These are phyloP conservation scores for Penicillium robsamsonii DNA, from an alignment of 495 filamentous ascomycete genomes.

Conservation along the genomic window DNA sequence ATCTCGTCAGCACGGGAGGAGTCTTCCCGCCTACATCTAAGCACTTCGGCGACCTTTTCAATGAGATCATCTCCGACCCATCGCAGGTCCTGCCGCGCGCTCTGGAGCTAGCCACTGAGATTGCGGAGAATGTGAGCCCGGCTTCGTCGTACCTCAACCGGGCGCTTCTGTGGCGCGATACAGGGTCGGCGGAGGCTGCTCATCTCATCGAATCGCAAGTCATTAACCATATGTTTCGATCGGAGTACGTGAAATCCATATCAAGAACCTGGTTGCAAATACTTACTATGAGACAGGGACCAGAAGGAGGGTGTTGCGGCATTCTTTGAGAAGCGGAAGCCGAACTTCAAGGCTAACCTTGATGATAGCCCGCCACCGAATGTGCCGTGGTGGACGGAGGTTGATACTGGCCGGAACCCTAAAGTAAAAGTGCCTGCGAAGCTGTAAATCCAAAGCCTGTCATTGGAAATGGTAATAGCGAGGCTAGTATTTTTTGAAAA, in stretches of 20 bases:
- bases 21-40: slow-evolving; percentile 33
- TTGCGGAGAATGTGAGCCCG: slow-evolving; percentile 56
- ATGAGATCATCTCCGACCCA: slow-evolving; percentile 49
- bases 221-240: slow-evolving; percentile 54
- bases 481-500: background rate
- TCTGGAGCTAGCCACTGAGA: slow-evolving; percentile 55
- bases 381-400: slow-evolving; percentile 35
- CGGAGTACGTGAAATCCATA: slow-evolving; percentile 26
- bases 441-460: slow-evolving; percentile 20
- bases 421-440: slow-evolving; percentile 27
- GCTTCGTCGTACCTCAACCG: slow-evolving; percentile 55
- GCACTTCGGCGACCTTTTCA: slow-evolving; percentile 52
- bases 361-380: slow-evolving; percentile 27
- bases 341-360: slow-evolving; percentile 48
- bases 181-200: slow-evolving; percentile 53
- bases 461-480: background rate
- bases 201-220: slow-evolving; percentile 59
- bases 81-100: slow-evolving; percentile 54
- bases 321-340: slow-evolving; percentile 51
- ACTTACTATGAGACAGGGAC: slow-evolving; percentile 31
- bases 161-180: slow-evolving; percentile 59
- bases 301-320: slow-evolving; percentile 47
- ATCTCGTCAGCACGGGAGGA: slow-evolving; percentile 43
- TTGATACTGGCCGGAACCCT: slow-evolving; percentile 29
- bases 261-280: background rate